Conservation (phyloP, 106 monocot genomes). For the Phalaenopsis equestris region DNA sequence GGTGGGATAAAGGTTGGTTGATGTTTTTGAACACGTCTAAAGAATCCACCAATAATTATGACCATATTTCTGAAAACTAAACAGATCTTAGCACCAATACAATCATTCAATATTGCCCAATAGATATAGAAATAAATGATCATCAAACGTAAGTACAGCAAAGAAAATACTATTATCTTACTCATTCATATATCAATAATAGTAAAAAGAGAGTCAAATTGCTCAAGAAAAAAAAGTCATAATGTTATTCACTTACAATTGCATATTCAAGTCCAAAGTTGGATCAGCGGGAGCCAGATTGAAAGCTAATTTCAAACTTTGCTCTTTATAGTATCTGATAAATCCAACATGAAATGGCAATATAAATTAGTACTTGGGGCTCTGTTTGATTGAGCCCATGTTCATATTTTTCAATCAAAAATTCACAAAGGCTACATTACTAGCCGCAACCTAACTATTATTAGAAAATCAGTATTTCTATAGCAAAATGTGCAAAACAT, state of each 20-base stretch:
- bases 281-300: slow-evolving; percentile 69
- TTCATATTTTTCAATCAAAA: not conserved
- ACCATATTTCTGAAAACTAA: not conserved
- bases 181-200: not conserved
- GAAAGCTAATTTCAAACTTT: slow-evolving; percentile 68
- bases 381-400: not conserved
- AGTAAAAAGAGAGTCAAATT: not conserved
- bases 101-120: not conserved
- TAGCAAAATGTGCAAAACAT: not conserved
- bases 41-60: not conserved
- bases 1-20: too few species aligned
- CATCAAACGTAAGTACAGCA: not conserved
- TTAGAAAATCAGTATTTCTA: not conserved
- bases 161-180: not conserved
- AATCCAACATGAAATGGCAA: slow-evolving; percentile 8
- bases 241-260: slow-evolving; percentile 62
- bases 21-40: not conserved
- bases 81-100: not conserved
- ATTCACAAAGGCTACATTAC: not conserved
- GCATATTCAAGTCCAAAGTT: slow-evolving; percentile 88
- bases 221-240: not conserved
- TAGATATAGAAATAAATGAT: not conserved
- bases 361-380: not conserved
- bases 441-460: not conserved
- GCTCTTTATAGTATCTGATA: slow-evolving; percentile 73